These are phyloP conservation scores for Penicillium odoratum DNA, from an alignment of 495 filamentous ascomycete species.

Conservation along the genomic window DNA sequence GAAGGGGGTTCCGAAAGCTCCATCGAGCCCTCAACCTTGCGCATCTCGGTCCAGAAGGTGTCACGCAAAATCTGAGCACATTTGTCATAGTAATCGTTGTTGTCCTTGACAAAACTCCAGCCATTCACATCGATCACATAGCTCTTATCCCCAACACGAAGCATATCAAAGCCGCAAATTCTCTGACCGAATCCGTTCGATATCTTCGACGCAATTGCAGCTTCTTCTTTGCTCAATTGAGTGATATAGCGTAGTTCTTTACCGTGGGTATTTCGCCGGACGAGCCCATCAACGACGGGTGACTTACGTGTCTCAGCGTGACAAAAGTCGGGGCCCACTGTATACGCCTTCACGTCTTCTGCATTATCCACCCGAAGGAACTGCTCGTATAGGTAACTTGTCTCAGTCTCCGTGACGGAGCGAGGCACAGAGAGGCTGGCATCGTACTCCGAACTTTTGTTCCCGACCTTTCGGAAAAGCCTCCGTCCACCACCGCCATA, in stretches of 20 bases:
- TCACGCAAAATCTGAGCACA: constrained; percentile 81
- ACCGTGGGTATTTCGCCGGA: constrained; percentile 92
- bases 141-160: constrained; percentile 83
- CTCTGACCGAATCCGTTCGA: constrained; percentile 89
- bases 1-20: constrained; percentile 35
- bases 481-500: constrained; percentile 83
- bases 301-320: constrained; percentile 97
- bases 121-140: constrained; percentile 99
- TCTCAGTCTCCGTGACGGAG: constrained; percentile 70
- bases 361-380: constrained; percentile 95
- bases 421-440: constrained; percentile 70
- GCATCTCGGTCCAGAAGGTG: constrained; percentile 78
- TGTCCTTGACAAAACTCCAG: constrained; percentile 99
- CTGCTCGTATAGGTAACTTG: constrained; percentile 94
- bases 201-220: constrained; percentile 83
- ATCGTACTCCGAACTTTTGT: constrained; percentile 96
- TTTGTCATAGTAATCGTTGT: constrained; percentile 96
- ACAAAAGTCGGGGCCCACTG: constrained; percentile 89
- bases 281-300: constrained; percentile 93
- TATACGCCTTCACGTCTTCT: constrained; percentile 98
- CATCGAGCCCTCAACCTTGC: constrained; percentile 46
- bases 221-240: constrained; percentile 75
- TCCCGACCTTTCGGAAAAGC: constrained; percentile 94
- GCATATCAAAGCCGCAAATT: constrained; percentile 95
- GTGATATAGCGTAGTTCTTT: constrained; percentile 98